Evolutionary conservation across 192 early-diverging fungal species (phyloP), one percentile per base, ranked within the genome.

Genomic region (Backusella macrospora): DNA sequence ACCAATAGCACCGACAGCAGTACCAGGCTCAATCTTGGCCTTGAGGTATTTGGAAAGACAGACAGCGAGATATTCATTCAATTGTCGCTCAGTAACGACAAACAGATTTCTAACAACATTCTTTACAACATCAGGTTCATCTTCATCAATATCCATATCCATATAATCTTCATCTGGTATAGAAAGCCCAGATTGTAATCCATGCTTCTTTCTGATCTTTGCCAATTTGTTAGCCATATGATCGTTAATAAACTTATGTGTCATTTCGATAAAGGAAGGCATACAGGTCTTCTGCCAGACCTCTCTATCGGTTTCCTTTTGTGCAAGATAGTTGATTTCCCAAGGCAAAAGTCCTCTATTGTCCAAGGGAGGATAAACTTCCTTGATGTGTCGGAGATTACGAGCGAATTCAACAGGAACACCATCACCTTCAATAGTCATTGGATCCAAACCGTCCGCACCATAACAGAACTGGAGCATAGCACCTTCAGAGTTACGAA

Each of bases 381-480:
- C 74, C 68, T 72, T 78, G 49, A 68, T 71, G 73, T 95, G 92
- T 59, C 84, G 78, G 84, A 96, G 86, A 81, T 94, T 96, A 72
- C 96, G 90, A 29, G 82, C 80, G 70, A 96, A 96, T 64, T 94
- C 87, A 10, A 99, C 97, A 0, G 98, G 98, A 23, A 91, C 87
- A 55, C 89, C 88, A 45, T 92, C 90, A 59, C 94, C 96, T 80
- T 99, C 98, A 64, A 99, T 91, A 23, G 83, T 90, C 74, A 93
- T 92, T 5, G 97, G 98, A 80, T 99, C 98, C 42, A 99, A 86
- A 23, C 92, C 93, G 78, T 99, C 98, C 76, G 95, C 96, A 70
- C 98, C 98, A 76, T 96, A 99, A 43, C 82, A 88, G 81, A 98
- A 98, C 82, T 99, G 98, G 18, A 99, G 89, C 18, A 99, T 84